Evolutionary conservation across 306 rosid species (phyloP), one percentile per base, ranked within the genome.

Genomic region (Casuarina equisetifolia): DNA sequence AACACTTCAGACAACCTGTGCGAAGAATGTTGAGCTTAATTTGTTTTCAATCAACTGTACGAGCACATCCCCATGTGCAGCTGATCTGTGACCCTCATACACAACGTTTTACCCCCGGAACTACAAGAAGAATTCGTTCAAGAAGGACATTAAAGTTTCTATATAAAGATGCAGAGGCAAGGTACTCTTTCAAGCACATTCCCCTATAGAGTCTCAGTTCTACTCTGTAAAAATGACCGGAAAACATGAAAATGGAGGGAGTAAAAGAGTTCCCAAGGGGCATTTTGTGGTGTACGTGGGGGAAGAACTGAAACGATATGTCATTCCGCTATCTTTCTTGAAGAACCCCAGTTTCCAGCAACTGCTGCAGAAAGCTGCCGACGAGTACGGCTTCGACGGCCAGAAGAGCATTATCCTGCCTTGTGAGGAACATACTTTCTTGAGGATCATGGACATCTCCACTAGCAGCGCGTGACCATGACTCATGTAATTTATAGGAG

Each of bases 211-310:
- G 8, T 13, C 69, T 62, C 12, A 57, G 20, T 57, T 57, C 63
- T 57, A 57, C 43, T 3, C 15, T 12, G 16, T 11, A 25, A 70
- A 78, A 54, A 84, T 81, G 85, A 15, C n/a, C 6, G 53, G 64
- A 57, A 58, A 55, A 49, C 76, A 78, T 45, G 73, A 16, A 15
- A 35, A 51, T 13, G 13, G 70, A 39, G 67, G n/a, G 38, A 35
- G 1, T 12, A 81, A 64, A 69, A 86, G 44, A 78, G 83, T 86
- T 61, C 82, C 82, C 32, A 87, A 79, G 71, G 88, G 88, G 42
- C 79, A 84, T 78, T 82, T 84, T 61, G 88, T 82, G 40, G 84
- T 86, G 12, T 82, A 82, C 57, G 86, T 82, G 79, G 90, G 90
- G 1, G 57, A 79, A 72, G 83, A 77, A 78, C 77, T 64, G 38